Evolutionary conservation across 805 yeast species (phyloP), one percentile per base, ranked within the genome.

Genomic region (Starmerella cellae): DNA sequence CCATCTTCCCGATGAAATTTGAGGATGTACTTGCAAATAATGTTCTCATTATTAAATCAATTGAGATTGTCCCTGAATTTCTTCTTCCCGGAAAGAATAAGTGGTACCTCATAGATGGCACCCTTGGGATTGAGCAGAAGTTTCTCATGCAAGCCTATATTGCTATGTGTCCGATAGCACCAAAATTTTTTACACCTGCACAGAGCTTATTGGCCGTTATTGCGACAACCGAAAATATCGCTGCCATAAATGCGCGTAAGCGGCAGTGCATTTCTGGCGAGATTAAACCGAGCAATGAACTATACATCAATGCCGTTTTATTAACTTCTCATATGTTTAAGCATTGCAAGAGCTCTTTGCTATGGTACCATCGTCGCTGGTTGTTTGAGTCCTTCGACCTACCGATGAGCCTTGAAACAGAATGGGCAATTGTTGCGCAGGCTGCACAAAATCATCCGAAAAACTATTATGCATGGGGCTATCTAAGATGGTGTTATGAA

Each of bases 381-480:
- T 40, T 61, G 8, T 40, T 55, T n/a, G 14, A 21, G 13, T n/a
- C 22, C 2, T 24, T 31, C 27, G 33, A 14, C 1, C 26, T n/a
- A 8, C 5, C 4, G 4, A n/a, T 44, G 8, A 28, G 40, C n/a
- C 16, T 43, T 5, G 41, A 42, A 2, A 37, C 37, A 4, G 66
- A 64, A 45, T 39, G 56, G 26, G 42, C 40, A 14, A 41, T 56
- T 1, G 59, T 70, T 1, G 41, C 58, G 2, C 38, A 37, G 8
- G 67, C 76, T 0, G 63, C 64, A 0, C 52, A 45, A 20, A 45
- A 54, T 11, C 77, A 72, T 49, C 67, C 66, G 9, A 51, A 62
- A 34, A 73, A 70, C 51, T 72, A 72, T 50, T 71, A 71, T 42
- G 73, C 75, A 0, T 63, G 70, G 64, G 52, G 57, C n/a, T 59